Evolutionary conservation across 768 basidiomycete species (phyloP).

Genomic region (Naganishia onofrii): DNA sequence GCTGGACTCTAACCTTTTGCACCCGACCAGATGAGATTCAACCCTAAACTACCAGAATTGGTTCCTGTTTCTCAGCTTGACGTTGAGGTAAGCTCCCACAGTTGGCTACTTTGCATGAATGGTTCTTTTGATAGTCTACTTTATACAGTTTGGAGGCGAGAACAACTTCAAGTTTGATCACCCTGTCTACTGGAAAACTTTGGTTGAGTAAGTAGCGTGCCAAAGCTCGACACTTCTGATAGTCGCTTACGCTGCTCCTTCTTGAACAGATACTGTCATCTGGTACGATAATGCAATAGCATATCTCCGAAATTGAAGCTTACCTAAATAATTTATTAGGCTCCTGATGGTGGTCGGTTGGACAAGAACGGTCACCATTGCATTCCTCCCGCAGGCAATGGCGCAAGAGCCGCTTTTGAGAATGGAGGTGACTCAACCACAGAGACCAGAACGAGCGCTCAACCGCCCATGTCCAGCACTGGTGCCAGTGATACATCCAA

Average conservation of each 20-base stretch:
- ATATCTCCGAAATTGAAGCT: neutral
- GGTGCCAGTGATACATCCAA: too few species aligned
- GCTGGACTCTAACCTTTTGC: neutral
- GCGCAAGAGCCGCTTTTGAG: conserved; percentile 43
- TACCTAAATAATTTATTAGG: conserved; percentile 28
- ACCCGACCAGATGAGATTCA: conserved; percentile 71
- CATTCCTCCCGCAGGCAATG: conserved; percentile 46
- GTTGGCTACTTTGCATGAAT: neutral
- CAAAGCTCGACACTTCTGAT: conserved; percentile 32
- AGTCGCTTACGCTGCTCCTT: neutral
- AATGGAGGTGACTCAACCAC: neutral
- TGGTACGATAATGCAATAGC: neutral
- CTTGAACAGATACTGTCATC: conserved; percentile 20
- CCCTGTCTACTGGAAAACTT: conserved; percentile 72
- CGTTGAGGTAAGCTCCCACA: conserved; percentile 55
- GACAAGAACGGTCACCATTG: conserved; percentile 43
- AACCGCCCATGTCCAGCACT: too few species aligned
- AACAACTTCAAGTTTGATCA: conserved; percentile 72
- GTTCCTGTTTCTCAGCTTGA: conserved; percentile 73
- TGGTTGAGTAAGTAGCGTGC: conserved; percentile 59
- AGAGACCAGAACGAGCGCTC: neutral
- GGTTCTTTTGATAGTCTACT: neutral
- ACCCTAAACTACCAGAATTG: conserved; percentile 74
- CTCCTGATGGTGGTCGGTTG: conserved; percentile 46
- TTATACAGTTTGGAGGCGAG: conserved; percentile 65